Conservation (phyloP, 495 filamentous ascomycete genomes). For the Hyaloscypha variabilis region DNA sequence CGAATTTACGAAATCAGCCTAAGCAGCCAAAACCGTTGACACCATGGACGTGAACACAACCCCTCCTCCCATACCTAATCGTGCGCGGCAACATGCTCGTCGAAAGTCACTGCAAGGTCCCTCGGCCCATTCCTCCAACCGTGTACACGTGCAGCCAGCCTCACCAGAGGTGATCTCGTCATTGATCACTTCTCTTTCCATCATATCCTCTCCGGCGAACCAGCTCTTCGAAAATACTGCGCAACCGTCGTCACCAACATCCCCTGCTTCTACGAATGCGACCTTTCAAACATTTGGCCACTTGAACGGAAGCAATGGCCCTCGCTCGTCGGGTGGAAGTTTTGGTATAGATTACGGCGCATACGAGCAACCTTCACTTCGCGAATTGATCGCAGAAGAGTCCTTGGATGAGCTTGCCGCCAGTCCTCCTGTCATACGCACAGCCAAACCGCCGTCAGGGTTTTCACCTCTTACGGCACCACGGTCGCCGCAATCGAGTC, state of each 20-base stretch:
- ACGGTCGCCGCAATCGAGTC: constrained; percentile 49
- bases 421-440: constrained; percentile 80
- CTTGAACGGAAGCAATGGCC: constrained; percentile 23
- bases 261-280: constrained; percentile 28
- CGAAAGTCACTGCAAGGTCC: constrained; percentile 40
- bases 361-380: constrained; percentile 54
- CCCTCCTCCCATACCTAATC: constrained; percentile 38
- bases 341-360: constrained; percentile 75
- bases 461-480: constrained; percentile 68
- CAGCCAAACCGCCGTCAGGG: constrained; percentile 78
- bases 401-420: constrained; percentile 65
- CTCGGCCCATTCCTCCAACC: constrained; percentile 41
- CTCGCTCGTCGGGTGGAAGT: constrained; percentile 48
- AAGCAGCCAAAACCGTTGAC: constrained; percentile 5
- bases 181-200: constrained; percentile 87
- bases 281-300: constrained; percentile 22
- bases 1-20: constrained; percentile 15
- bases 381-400: constrained; percentile 61
- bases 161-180: constrained; percentile 94
- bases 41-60: constrained; percentile 23
- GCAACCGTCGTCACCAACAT: constrained; percentile 22
- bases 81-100: constrained; percentile 38
- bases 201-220: constrained; percentile 76
- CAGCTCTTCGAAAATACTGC: constrained; percentile 70
- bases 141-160: constrained; percentile 58